phyloP scores from a whole-genome alignment of 495 filamentous ascomycete genomes.

The Melanomma pulvis-pyrius region DNA sequence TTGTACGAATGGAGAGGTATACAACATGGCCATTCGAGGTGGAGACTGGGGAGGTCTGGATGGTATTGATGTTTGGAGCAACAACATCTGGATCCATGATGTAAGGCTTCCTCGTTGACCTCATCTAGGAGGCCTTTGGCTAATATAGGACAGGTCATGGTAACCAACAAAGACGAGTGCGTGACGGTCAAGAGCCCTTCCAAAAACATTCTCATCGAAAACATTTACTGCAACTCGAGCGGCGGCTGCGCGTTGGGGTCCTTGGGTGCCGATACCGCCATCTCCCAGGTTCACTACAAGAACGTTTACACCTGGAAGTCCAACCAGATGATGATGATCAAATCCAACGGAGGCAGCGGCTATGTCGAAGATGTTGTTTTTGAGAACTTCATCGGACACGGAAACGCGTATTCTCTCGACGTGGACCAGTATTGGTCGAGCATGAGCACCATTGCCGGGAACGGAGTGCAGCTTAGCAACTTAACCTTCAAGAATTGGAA shows the following conservation, averaged over 20 bases:
- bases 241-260: conserved; percentile 43
- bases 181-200: conserved; percentile 39
- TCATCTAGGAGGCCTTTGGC: not conserved
- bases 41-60: conserved; percentile 45
- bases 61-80: conserved; percentile 45
- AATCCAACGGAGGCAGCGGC: conserved; percentile 61
- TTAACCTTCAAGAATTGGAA: conserved; percentile 62
- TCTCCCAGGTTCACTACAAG: conserved; percentile 39
- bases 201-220: conserved; percentile 45
- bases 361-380: conserved; percentile 57
- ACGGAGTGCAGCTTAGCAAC: conserved; percentile 55
- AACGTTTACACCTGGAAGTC: conserved; percentile 43
- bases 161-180: conserved; percentile 48
- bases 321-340: conserved; percentile 68
- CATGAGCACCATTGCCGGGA: conserved; percentile 31
- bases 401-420: conserved; percentile 57
- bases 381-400: conserved; percentile 59
- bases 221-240: conserved; percentile 42
- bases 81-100: conserved; percentile 44
- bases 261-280: conserved; percentile 36
- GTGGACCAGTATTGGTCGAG: conserved; percentile 59
- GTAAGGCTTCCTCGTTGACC: conserved; percentile 10
- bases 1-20: conserved; percentile 44
- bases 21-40: conserved; percentile 44
- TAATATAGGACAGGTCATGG: conserved; percentile 21